Evolutionary conservation across 495 filamentous ascomycete genomes (phyloP), one percentile per base, ranked within the genome.

Genomic region (Immersiella caudata): DNA sequence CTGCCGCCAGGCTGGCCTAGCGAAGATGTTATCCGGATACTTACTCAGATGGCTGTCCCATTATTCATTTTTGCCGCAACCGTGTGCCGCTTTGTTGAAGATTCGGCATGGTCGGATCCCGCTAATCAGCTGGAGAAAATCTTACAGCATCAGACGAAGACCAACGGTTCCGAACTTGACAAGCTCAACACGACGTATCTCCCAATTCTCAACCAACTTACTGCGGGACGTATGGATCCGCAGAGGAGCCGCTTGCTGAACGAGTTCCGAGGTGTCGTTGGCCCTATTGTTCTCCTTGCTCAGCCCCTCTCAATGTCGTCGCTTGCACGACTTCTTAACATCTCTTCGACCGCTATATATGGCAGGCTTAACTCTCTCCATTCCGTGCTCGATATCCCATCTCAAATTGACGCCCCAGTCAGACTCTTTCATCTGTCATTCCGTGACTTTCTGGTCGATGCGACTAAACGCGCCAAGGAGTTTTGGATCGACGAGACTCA

Each of bases 371-470:
- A 74, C 58, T 65, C 52, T 21, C 70, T 76, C 36, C 72, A 75
- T 60, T 78, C 76, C 22, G 69, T 78, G 14, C 60, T 79, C 2
- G 60, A 60, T 60, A 66, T 79, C 65, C 58, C 65, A 7, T 58
- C 68, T 29, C 27, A 49, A 3, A 26, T 40, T 11, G 25, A 62
- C 40, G 21, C 50, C 25, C 72, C 70, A 1, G 68, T 79, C 33
- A 58, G 69, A n/a, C 49, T 72, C 33, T 79, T 79, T 55, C 82
- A 87, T 67, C 76, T 75, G 25, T 85, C 82, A 6, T 84, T 87
- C 67, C 82, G 81, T 52, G 84, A 86, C 68, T 86, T 81, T 69
- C 79, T 87, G 12, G 61, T 85, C 51, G 75, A 82, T 68, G 40
- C 68, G 50, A 60, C 73, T 14, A 71, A 70, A 58, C 74, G 77